Conservation (phyloP, 2,329 filamentous ascomycete species). For the Fusarium robinianum region DNA sequence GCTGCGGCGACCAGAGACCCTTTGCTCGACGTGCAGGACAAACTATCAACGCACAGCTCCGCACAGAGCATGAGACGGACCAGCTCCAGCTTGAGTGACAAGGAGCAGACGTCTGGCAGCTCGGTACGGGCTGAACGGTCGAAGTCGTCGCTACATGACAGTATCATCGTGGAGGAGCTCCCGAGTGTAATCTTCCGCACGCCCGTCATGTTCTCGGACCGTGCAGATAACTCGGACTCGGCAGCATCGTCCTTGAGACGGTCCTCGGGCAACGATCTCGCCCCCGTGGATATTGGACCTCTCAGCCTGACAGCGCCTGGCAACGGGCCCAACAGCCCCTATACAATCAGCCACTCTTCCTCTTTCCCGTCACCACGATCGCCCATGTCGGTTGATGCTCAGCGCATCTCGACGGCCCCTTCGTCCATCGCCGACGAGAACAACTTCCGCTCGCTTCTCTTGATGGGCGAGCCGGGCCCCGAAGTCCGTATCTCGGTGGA, state of each 20-base stretch:
- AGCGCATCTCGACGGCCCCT: conserved; percentile 73
- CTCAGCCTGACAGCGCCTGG: conserved; percentile 51
- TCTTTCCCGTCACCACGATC: conserved; percentile 73
- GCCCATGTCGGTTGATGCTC: conserved; percentile 70
- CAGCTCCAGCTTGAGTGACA: conserved; percentile 51
- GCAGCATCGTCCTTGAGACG: conserved; percentile 52
- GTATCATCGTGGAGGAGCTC: conserved; percentile 55
- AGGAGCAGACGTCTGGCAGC: conserved; percentile 34
- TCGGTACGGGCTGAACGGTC: conserved; percentile 54
- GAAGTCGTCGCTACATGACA: conserved; percentile 56
- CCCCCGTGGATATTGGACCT: conserved; percentile 56
- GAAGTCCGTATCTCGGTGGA: conserved; percentile 73
- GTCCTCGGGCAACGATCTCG: conserved; percentile 49
- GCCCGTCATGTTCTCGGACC: conserved; percentile 42
- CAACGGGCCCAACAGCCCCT: conserved; percentile 63
- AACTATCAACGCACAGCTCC: conserved; percentile 29
- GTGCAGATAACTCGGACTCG: conserved; percentile 46
- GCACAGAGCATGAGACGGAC: conserved; percentile 46
- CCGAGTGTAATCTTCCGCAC: conserved; percentile 46
- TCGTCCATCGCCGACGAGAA: conserved; percentile 75
- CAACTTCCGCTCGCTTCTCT: conserved; percentile 69
- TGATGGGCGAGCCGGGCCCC: conserved; percentile 71
- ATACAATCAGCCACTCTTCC: conserved; percentile 65
- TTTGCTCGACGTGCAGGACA: conserved; percentile 31
- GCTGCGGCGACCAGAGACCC: conserved; percentile 32